Conservation (phyloP, 352 stramenopile genomes). For the Aphanomyces euteiches region DNA sequence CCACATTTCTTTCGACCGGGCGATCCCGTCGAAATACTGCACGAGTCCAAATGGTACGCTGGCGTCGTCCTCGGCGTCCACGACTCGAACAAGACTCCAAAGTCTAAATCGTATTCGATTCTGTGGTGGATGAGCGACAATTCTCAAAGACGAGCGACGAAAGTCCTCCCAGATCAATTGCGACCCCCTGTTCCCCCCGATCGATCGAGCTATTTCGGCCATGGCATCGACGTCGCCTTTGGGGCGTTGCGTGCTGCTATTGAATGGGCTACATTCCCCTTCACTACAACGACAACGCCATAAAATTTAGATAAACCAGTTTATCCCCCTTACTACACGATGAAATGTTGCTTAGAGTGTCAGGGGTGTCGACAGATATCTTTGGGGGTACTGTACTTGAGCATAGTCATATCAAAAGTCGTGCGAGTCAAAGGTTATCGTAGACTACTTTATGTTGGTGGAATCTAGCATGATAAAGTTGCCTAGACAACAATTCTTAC, state of each 20-base stretch:
- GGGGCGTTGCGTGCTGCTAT: conserved; percentile 12
- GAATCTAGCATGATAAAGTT: too few species aligned
- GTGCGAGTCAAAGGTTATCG: too few species aligned
- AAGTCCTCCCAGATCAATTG: conserved; percentile 11
- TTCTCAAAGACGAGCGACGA: conserved; percentile 47
- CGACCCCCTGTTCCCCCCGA: conserved; percentile 4
- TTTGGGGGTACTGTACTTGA: too few species aligned
- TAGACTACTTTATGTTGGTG: too few species aligned
- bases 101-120: conserved; percentile 62
- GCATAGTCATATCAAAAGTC: too few species aligned
- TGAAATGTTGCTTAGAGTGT: too few species aligned
- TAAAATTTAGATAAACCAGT: too few species aligned
- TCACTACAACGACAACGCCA: not conserved
- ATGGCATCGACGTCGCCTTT: conserved; percentile 25
- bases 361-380: too few species aligned
- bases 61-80: conserved; percentile 65
- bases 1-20: conserved; percentile 44
- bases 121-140: conserved; percentile 80
- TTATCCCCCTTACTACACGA: too few species aligned
- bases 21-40: conserved; percentile 60
- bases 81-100: not conserved
- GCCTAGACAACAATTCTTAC: too few species aligned
- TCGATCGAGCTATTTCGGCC: conserved; percentile 24
- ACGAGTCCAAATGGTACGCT: conserved; percentile 55
- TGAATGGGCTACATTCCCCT: conserved; percentile 17